A percentile compares a stretch with the other conserved stretches of the same genome.
Conservation (phyloP, 1,284 basidiomycete species). For the Fistulinella cinereoalba region DNA sequence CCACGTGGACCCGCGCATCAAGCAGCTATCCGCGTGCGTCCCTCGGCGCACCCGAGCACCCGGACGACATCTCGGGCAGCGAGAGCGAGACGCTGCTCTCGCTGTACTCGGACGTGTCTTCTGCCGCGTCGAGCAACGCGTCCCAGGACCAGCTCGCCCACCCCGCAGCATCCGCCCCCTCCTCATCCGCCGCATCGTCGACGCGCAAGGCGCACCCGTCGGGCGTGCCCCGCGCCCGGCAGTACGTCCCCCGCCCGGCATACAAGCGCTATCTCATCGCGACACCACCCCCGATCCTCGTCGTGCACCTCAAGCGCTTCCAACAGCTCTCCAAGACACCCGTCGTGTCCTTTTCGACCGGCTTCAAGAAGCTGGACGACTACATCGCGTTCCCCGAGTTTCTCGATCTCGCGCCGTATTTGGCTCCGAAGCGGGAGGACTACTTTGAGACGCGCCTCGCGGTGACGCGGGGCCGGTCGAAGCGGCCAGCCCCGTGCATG, state of each 20-base stretch:
- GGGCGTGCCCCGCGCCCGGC: constrained; percentile 47
- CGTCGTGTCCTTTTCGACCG: constrained; percentile 55
- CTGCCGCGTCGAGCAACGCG: constrained; percentile 29
- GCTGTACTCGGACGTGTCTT: constrained; percentile 44
- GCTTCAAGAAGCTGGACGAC: constrained; percentile 86
- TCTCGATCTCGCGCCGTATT: constrained; percentile 81
- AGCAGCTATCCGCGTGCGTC: too few species aligned
- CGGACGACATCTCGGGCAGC: constrained; percentile 43
- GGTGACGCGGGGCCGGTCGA: constrained; percentile 36
- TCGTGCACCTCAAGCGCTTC: constrained; percentile 92
- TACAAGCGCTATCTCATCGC: constrained; percentile 94
- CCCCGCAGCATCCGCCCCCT: too few species aligned
- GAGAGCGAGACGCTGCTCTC: constrained; percentile 33
- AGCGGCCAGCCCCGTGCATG: constrained; percentile 51
- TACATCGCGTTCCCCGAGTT: constrained; percentile 85
- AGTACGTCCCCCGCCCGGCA: constrained; percentile 74
- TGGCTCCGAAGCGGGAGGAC: constrained; percentile 79
- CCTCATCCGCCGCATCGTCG: neutral
- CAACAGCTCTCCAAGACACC: constrained; percentile 63
- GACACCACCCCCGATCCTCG: constrained; percentile 81
- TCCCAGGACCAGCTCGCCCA: constrained; percentile 25
- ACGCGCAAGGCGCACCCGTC: constrained; percentile 15
- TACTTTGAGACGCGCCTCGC: constrained; percentile 41
- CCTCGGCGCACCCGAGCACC: too few species aligned
- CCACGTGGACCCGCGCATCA: constrained; percentile 14